These are phyloP conservation scores for Paraurostyla sp. DNA, from an alignment of 73 alveolate genomes.

Conservation along the genomic window DNA sequence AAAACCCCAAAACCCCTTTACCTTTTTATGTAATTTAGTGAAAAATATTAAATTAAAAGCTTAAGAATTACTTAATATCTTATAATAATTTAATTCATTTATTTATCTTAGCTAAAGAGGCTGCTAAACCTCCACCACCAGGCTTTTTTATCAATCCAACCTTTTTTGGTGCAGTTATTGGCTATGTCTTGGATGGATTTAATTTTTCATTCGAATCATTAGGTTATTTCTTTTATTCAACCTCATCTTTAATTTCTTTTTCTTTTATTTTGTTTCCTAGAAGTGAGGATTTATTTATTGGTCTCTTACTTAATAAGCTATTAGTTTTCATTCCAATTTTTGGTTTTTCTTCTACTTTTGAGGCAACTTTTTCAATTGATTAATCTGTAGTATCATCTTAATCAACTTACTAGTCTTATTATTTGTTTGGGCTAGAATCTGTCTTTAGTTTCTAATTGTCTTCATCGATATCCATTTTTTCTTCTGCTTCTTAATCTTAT, in stretches of 20 bases:
- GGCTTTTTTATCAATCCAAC: conserved; percentile 15
- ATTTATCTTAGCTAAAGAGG: conserved; percentile 19
- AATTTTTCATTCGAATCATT: not conserved
- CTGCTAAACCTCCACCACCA: conserved; percentile 55
- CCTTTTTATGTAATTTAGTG: too few relatives aligned
- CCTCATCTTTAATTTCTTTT: not conserved
- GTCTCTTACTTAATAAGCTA: not conserved
- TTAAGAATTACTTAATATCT: too few relatives aligned
- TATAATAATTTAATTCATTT: too few relatives aligned
- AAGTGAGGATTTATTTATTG: not conserved
- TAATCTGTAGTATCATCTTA: not conserved
- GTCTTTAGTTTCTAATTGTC: too few relatives aligned
- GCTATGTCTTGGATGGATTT: not conserved
- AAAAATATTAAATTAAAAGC: too few relatives aligned
- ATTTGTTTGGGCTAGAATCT: too few relatives aligned
- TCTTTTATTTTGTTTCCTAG: not conserved
- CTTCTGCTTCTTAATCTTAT: too few relatives aligned
- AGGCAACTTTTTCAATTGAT: not conserved
- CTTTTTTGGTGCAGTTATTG: not conserved
- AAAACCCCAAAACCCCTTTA: too few relatives aligned
- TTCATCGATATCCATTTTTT: too few relatives aligned
- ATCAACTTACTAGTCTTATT: not conserved
- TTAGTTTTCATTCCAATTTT: not conserved
- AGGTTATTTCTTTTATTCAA: not conserved
- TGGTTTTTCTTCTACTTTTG: not conserved